Conservation (phyloP, 495 filamentous ascomycete genomes). For the Xylaria scruposa region DNA sequence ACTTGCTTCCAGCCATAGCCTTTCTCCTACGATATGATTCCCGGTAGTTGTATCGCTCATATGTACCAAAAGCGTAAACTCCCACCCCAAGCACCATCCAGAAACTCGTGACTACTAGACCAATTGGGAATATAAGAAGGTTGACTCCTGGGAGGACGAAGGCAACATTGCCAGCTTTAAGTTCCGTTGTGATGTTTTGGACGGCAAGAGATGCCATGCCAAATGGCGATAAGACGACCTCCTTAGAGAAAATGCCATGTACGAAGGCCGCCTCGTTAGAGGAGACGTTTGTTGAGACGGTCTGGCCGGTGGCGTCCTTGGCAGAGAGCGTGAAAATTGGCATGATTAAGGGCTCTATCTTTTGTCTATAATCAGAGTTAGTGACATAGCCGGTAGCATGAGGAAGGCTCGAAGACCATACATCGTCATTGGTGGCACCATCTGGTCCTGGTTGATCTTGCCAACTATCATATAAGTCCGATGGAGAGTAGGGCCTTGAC, state of each 20-base stretch:
- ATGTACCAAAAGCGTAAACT: slow-evolving; percentile 66
- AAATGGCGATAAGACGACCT: slow-evolving; percentile 50
- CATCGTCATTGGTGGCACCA: slow-evolving; percentile 48
- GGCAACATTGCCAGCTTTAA: slow-evolving; percentile 51
- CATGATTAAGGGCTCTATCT: slow-evolving; percentile 66
- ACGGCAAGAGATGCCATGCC: slow-evolving; percentile 49
- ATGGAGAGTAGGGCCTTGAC: slow-evolving; percentile 39
- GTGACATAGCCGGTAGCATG: background rate
- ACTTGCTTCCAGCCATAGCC: slow-evolving; percentile 38
- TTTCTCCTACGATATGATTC: slow-evolving; percentile 65
- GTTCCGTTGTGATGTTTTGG: slow-evolving; percentile 37
- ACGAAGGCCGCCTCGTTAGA: slow-evolving; percentile 72
- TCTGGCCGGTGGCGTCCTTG: slow-evolving; percentile 47
- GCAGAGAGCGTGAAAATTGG: slow-evolving; percentile 67
- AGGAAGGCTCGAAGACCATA: slow-evolving; percentile 36
- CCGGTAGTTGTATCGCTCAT: slow-evolving; percentile 67
- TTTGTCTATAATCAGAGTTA: slow-evolving; percentile 28
- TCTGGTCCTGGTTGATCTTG: slow-evolving; percentile 54
- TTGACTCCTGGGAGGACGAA: slow-evolving; percentile 72
- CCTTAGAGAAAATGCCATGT: slow-evolving; percentile 66
- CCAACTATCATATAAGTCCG: slow-evolving; percentile 62
- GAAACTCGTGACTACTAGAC: slow-evolving; percentile 66
- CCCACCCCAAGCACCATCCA: slow-evolving; percentile 64
- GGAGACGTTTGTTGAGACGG: slow-evolving; percentile 66
- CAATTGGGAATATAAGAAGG: slow-evolving; percentile 71